These are phyloP conservation scores for Phanerodontia chrysosporium DNA, from an alignment of 768 basidiomycete genomes.

Conservation along the genomic window DNA sequence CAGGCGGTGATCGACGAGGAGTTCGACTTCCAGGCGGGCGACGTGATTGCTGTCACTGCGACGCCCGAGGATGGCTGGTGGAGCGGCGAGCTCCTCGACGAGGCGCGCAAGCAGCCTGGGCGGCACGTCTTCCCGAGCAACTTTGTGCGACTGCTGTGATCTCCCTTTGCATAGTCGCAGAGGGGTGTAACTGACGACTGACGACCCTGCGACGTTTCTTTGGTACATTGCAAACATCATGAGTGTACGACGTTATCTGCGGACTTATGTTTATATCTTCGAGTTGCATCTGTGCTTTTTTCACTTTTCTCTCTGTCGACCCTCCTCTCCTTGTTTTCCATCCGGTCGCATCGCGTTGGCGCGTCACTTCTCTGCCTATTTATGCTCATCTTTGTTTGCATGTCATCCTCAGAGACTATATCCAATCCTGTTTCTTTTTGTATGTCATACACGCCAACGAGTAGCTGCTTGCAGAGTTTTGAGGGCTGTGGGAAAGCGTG, in stretches of 20 bases:
- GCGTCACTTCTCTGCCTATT: not conserved
- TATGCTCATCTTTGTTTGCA: not conserved
- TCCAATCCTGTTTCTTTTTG: not conserved
- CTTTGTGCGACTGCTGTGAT: slow-evolving; percentile 68
- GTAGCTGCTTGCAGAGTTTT: too few relatives aligned
- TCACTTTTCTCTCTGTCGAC: not conserved
- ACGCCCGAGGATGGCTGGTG: slow-evolving; percentile 99
- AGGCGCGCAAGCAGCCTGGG: slow-evolving; percentile 63
- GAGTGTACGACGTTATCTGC: not conserved
- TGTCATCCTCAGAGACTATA: not conserved
- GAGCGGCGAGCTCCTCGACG: slow-evolving; percentile 85
- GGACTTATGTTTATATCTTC: not conserved
- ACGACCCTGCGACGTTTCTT: too few relatives aligned
- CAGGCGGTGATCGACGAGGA: slow-evolving; percentile 83
- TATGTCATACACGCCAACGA: too few relatives aligned
- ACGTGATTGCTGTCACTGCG: slow-evolving; percentile 92
- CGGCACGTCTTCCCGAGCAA: slow-evolving; percentile 85
- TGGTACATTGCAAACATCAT: too few relatives aligned
- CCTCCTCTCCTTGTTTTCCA: not conserved
- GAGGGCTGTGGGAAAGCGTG: not conserved
- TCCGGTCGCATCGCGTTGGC: not conserved
- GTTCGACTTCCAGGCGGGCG: slow-evolving; percentile 93
- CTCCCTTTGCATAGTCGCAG: not conserved
- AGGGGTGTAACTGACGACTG: too few relatives aligned
- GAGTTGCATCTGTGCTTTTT: not conserved